Evolutionary conservation across 2,329 filamentous ascomycete genomes (phyloP), one percentile per base, ranked within the genome.

Genomic region (Dactylellina haptotyla): DNA sequence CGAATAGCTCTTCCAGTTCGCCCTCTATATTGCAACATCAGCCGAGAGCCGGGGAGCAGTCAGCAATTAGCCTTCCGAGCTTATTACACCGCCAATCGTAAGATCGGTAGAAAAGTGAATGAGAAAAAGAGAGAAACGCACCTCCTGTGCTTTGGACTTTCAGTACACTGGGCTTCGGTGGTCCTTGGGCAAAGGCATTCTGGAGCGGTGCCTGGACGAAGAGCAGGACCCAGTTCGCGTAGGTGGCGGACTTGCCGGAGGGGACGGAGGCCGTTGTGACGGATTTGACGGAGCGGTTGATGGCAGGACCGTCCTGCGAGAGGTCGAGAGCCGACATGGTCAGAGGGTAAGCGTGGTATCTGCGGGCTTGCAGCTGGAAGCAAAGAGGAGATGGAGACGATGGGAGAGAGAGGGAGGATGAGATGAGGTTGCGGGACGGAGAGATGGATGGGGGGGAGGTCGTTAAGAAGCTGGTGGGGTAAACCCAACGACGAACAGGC

Each of bases 81-180:
- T 43, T 28, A 56, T 34, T 77, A 45, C 20, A 26, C 39, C 51
- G 16, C 23, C 32, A 25, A 6, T 26, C 16, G 34, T 25, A 46
- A n/a, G 50, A 54, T 50, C 8, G 4, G 32, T 34, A 14, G 32
- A 34, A 34, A 34, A 34, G 32, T 39, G 32, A 50, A 46, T 18
- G 45, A 12, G 30, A 43, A 61, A 78, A 82, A 39, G 12, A 6
- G 30, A 20, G 23, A 23, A 46, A 39, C 50, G 32, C 81, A 94
- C 92, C 91, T 84, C 93, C 94, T 53, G 92, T 96, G 79, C 86
- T 89, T 81, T 98, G 93, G 57, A 99, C 94, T 83, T 97, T 98
- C 77, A 99, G 84, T 1, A 97, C 87, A 81, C 94, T 98, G 83
- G 98, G 94, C 83, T 97, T 98, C 76, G 88, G 85, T 66, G 87